phyloP scores from a whole-genome alignment of 2,329 filamentous ascomycete genomes.

The Arthroderma sp. region DNA sequence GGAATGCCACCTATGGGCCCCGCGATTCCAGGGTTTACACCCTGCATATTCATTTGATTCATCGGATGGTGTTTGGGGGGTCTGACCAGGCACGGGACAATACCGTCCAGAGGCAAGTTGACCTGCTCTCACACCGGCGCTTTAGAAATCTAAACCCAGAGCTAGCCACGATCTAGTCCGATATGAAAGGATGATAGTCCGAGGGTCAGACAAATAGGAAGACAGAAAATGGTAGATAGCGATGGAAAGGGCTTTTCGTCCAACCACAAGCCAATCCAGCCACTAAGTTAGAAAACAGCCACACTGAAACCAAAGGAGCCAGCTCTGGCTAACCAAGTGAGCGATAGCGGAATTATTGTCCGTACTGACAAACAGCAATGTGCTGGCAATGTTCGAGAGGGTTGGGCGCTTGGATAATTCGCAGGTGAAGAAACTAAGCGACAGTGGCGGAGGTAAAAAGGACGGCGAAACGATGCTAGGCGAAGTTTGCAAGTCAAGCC shows the following conservation, averaged over 20 bases:
- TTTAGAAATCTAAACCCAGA: not conserved
- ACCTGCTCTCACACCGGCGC: constrained; percentile 6
- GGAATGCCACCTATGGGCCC: constrained; percentile 45
- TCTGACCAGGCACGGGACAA: constrained; percentile 22
- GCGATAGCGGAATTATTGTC: no score
- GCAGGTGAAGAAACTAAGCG: no score
- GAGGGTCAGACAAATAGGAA: not conserved
- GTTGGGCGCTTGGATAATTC: no score
- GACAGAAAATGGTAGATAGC: not conserved
- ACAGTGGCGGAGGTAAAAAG: no score
- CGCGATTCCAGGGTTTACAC: constrained; percentile 42
- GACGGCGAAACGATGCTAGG: no score
- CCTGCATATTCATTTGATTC: constrained; percentile 44
- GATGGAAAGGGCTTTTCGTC: not conserved
- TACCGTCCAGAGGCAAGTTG: constrained; percentile 17
- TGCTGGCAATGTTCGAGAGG: no score
- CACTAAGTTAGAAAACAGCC: not conserved
- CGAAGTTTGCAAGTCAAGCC: no score
- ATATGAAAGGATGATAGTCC: not conserved
- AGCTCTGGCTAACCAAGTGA: no score
- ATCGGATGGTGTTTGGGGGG: constrained; percentile 26
- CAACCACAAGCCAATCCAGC: not conserved
- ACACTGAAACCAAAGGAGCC: no score
- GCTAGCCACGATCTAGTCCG: no score
- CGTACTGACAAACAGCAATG: no score